phyloP scores from a whole-genome alignment of 208 protist genomes.

The Acanthamoeba healyi region DNA sequence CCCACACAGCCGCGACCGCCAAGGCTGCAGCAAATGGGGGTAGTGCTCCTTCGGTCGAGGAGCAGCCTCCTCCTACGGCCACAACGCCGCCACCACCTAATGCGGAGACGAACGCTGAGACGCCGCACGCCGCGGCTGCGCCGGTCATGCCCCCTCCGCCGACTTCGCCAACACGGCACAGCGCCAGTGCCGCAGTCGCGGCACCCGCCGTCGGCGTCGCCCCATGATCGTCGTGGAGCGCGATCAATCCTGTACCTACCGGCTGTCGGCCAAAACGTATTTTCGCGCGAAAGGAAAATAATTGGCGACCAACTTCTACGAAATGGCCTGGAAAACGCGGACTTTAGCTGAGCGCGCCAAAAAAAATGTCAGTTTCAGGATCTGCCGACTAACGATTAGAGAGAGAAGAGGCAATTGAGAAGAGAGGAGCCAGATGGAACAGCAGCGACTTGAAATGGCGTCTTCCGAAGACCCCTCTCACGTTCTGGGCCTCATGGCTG shows the following conservation, averaged over 20 bases:
- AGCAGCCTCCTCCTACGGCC: no score
- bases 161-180: background rate
- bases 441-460: background rate
- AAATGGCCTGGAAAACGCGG: background rate
- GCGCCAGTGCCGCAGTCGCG: background rate
- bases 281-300: no score
- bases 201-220: no score
- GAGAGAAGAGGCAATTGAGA: no score
- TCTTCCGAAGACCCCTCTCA: background rate
- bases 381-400: no score
- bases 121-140: no score
- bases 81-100: background rate
- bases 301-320: background rate
- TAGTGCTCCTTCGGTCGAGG: no score
- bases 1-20: background rate
- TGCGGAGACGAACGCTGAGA: background rate
- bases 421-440: background rate
- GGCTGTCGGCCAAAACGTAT: no score
- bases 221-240: background rate
- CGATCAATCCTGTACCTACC: no score
- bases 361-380: background rate
- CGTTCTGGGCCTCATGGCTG: background rate
- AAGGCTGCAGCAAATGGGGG: background rate
- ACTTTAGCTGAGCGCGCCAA: background rate
- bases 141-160: background rate